Percentiles rank a stretch among this genome's conserved stretches.
Conservation (phyloP, 1,284 basidiomycete species). For the Flammula alnicola region DNA sequence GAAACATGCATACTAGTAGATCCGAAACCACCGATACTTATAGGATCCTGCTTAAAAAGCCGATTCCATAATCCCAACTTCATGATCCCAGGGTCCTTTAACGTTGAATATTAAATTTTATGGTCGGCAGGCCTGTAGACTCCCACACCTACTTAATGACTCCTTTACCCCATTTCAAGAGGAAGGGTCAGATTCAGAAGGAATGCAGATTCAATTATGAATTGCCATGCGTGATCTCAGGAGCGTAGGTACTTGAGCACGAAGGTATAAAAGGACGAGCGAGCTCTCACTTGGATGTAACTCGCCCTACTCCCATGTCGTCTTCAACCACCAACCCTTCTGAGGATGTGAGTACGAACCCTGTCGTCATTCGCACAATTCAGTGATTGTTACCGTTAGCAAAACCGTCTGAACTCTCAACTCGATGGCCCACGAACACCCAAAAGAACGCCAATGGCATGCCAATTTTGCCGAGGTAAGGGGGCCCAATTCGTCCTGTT, state of each 20-base stretch:
- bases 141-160: constrained; percentile 17
- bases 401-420: constrained; percentile 2
- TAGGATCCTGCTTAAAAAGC: neutral
- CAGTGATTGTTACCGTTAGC: no score
- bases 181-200: constrained; percentile 2
- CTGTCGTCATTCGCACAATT: neutral
- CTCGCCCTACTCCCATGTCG: neutral
- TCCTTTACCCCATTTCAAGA: constrained; percentile 2
- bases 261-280: constrained; percentile 16
- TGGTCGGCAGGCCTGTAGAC: constrained; percentile 6
- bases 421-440: constrained; percentile 45
- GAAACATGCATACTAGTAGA: neutral
- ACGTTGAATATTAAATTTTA: constrained; percentile 6
- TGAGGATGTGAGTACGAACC: neutral
- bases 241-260: neutral
- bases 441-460: constrained; percentile 59
- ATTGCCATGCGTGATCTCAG: constrained; percentile 11
- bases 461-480: constrained; percentile 59
- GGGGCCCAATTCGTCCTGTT: neutral
- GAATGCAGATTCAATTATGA: neutral
- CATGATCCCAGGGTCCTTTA: constrained; percentile 12
- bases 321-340: neutral
- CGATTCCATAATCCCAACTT: constrained; percentile 5
- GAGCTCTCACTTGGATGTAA: constrained; percentile 1
- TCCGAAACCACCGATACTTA: neutral